Base-by-base conservation (phyloP, 2,329 filamentous ascomycete species). In the Dryadomyces quercivorus region DNA sequence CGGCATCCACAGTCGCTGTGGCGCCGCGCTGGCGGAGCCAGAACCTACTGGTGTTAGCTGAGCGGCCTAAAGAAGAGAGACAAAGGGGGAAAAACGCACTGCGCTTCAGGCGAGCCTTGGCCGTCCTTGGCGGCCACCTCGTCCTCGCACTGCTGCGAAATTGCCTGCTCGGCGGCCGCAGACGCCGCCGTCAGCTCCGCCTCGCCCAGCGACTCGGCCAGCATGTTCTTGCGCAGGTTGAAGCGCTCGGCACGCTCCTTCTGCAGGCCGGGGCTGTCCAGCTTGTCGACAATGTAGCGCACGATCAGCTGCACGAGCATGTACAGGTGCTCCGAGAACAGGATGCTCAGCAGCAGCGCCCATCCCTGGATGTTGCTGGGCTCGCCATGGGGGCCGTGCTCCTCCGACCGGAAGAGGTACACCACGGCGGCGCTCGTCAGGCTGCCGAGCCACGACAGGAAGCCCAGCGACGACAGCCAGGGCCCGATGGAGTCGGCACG, bases 401-500 rank as follows among this genome's bases (percentile, higher is more conserved):
- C 76, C 54, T 84, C 76, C 52, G 83, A 81, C 60, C 81, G 85
- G 73, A 96, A 97, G 63, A 98, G 81, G 67, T 90, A 95, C 0
- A 95, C 86, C 50, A 97, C 80, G 0, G 91, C 89, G 0, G 90
- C 83, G 54, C 86, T 90, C 5, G 90, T 94, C 56, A 97, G 74
- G 60, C 86, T 93, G 44, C 93, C 93, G 22, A 96, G 74, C 93
- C 93, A 97, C 3, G 89, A 86, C n/a, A 97, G 74, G 66, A 97
- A 94, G 16, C 84, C 85, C 2, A 98, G 75, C 1, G 87, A 84
- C 60, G 90, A 81, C 13, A 97, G 74, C 86, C 90, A 97, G 0
- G 93, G 91, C 0, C 93, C 93, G 61, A 98, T 97, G 1, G 88
- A 93, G 70, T 97, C 93, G 1, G 89, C 84, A 53, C 93, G 82